phyloP scores from a whole-genome alignment of 306 rosid species.

The Pueraria montana region DNA sequence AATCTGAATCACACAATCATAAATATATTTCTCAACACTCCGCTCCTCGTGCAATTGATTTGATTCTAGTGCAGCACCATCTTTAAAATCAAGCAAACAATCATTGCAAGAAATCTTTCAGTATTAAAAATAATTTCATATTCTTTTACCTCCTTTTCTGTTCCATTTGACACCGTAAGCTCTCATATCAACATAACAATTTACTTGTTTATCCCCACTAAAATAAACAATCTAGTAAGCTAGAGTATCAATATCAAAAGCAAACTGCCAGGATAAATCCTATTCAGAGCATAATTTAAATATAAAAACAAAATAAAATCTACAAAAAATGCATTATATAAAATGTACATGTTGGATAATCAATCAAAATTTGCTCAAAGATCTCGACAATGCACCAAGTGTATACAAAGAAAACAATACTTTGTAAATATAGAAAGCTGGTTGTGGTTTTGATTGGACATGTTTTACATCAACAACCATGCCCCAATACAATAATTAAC shows the following conservation, averaged over 20 bases:
- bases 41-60: neutral
- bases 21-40: slow-evolving; percentile 26
- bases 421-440: slow-evolving; percentile 29
- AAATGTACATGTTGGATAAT: neutral
- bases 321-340: slow-evolving; percentile 20
- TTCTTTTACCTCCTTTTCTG: neutral
- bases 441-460: slow-evolving; percentile 31
- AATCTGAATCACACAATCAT: slow-evolving; percentile 14
- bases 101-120: neutral
- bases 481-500: slow-evolving; percentile 29
- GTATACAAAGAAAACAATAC: slow-evolving; percentile 17
- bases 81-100: slow-evolving; percentile 2
- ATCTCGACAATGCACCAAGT: slow-evolving; percentile 34
- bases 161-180: slow-evolving; percentile 19
- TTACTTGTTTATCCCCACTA: neutral
- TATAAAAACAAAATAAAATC: neutral
- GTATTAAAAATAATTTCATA: slow-evolving; percentile 15
- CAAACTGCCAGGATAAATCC: slow-evolving; percentile 23
- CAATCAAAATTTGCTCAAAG: slow-evolving; percentile 18
- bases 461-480: slow-evolving; percentile 37
- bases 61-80: slow-evolving; percentile 20
- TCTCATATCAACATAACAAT: slow-evolving; percentile 16
- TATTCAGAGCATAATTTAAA: slow-evolving; percentile 7
- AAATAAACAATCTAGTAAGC: slow-evolving; percentile 3
- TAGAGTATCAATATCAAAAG: neutral